Evolutionary conservation across 2,329 filamentous ascomycete species (phyloP).

Genomic region (Ophiognomonia clavigignenti-juglandacearum): DNA sequence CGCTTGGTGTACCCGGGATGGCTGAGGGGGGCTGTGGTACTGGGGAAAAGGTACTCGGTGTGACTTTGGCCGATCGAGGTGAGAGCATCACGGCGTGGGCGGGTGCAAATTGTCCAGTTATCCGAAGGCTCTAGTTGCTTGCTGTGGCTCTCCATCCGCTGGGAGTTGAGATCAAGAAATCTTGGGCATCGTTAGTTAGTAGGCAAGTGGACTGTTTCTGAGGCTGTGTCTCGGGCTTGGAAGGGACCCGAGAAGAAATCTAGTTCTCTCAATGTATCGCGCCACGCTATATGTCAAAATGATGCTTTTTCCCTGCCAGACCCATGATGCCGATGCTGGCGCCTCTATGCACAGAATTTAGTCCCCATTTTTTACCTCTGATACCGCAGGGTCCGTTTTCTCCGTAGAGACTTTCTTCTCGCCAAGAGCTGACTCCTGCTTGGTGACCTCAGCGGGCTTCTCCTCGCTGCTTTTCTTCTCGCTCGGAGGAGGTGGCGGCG

Average conservation of each 20-base stretch:
- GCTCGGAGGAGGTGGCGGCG: slow-evolving; percentile 17
- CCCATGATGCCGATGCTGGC: not conserved
- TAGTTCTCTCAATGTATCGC: slow-evolving; percentile 3
- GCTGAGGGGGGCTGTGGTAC: too few species aligned
- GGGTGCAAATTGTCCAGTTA: too few species aligned
- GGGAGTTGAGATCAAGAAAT: too few species aligned
- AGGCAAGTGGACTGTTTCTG: too few species aligned
- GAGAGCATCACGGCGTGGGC: too few species aligned
- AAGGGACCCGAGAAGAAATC: slow-evolving; percentile 1
- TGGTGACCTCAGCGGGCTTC: slow-evolving; percentile 8
- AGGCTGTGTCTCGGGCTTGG: not conserved
- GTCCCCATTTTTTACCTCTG: not conserved
- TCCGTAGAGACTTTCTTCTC: slow-evolving; percentile 4
- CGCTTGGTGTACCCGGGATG: too few species aligned
- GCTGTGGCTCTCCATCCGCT: too few species aligned
- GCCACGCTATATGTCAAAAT: slow-evolving; percentile 6
- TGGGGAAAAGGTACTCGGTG: too few species aligned
- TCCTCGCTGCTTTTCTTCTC: slow-evolving; percentile 17
- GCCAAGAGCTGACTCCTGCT: not conserved
- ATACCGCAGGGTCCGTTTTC: slow-evolving; percentile 3
- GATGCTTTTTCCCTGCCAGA: not conserved
- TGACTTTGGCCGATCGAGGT: too few species aligned
- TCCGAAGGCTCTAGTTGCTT: too few species aligned
- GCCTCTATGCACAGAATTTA: not conserved
- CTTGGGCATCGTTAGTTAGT: too few species aligned